These are phyloP conservation scores for Amanita polypyramis DNA, from an alignment of 768 basidiomycete species.

Conservation along the genomic window DNA sequence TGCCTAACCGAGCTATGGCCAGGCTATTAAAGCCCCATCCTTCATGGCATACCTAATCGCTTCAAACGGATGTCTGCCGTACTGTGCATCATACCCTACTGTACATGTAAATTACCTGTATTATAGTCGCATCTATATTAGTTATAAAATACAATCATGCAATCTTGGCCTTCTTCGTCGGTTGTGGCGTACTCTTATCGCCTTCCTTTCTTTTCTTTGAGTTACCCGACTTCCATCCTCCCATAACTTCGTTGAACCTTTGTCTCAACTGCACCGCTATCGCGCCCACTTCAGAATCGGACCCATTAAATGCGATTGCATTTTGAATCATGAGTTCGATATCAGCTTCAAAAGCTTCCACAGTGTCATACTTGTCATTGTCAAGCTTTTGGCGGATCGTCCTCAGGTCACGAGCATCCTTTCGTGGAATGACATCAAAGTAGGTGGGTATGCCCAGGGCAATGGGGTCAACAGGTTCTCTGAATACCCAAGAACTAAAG, in stretches of 20 bases:
- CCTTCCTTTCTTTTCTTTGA: conserved; percentile 70
- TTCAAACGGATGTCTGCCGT: not conserved
- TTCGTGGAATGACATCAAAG: conserved; percentile 73
- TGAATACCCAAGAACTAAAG: conserved; percentile 67
- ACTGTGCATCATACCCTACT: conserved; percentile 16
- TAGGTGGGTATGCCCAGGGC: conserved; percentile 78
- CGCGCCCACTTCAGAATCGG: conserved; percentile 67
- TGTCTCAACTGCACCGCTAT: conserved; percentile 41
- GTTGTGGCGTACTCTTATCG: conserved; percentile 53
- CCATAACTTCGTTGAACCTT: conserved; percentile 44
- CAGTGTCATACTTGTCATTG: conserved; percentile 68
- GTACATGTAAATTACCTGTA: conserved; percentile 17
- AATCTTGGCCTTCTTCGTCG: conserved; percentile 57
- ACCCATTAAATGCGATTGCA: conserved; percentile 82
- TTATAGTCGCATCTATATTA: conserved; percentile 6
- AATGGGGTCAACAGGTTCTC: conserved; percentile 84
- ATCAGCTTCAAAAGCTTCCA: conserved; percentile 77
- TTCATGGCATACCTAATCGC: no score
- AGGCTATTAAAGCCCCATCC: no score
- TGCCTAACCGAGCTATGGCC: conserved; percentile 50
- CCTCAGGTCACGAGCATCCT: conserved; percentile 78
- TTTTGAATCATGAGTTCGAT: conserved; percentile 83
- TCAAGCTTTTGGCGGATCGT: conserved; percentile 79
- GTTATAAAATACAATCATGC: conserved; percentile 26
- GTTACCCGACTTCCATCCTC: conserved; percentile 33